A percentile compares a stretch with the other conserved stretches of the same genome.
Evolutionary conservation across 345 rosid species (phyloP).

Genomic region (Gossypium anomalum): DNA sequence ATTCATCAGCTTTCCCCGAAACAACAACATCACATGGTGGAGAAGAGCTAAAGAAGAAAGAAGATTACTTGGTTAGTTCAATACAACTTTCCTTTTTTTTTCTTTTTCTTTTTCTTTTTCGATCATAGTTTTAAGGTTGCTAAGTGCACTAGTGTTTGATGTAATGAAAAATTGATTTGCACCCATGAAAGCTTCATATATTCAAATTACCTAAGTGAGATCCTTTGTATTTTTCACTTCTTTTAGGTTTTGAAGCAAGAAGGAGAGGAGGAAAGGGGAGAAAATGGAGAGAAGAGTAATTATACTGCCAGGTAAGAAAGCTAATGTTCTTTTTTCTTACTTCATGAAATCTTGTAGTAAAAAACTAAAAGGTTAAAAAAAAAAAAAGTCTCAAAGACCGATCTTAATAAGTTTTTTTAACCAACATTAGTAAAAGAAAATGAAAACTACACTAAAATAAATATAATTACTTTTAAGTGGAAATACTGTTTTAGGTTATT

Average conservation of each 20-base stretch:
- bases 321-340: slow-evolving; percentile 30
- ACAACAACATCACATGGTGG: background rate
- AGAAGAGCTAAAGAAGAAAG: slow-evolving; percentile 21
- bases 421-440: slow-evolving; percentile 15
- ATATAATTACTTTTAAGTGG: slow-evolving; percentile 32
- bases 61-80: slow-evolving; percentile 33
- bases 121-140: slow-evolving; percentile 2
- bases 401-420: slow-evolving; percentile 14
- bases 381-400: background rate
- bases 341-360: slow-evolving; percentile 36
- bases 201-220: background rate
- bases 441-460: slow-evolving; percentile 12
- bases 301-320: slow-evolving; percentile 52
- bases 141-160: slow-evolving; percentile 39
- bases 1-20: slow-evolving; percentile 15
- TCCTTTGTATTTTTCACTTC: slow-evolving; percentile 12
- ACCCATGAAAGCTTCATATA: slow-evolving; percentile 22
- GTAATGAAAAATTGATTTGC: slow-evolving; percentile 27
- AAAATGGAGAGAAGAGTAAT: slow-evolving; percentile 31
- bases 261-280: slow-evolving; percentile 23
- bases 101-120: background rate
- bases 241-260: slow-evolving; percentile 27
- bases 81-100: background rate
- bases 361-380: slow-evolving; percentile 23
- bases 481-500: slow-evolving; percentile 42